Evolutionary conservation across 352 stramenopile species (phyloP).

Genomic region (Phytopythium mirpurense): DNA sequence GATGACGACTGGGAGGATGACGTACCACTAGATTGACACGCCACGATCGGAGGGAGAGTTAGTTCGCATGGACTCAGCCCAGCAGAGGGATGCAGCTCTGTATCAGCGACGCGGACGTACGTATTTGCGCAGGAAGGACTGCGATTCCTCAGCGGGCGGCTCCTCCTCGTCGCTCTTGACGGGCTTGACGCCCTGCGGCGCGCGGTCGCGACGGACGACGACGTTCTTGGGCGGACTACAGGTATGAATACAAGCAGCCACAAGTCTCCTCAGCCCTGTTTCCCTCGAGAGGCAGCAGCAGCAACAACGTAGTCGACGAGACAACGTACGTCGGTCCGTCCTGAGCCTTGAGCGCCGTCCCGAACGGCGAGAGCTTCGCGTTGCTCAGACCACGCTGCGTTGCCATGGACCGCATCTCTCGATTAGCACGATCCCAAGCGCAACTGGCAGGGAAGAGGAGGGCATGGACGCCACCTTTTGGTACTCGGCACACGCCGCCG

Average conservation of each 20-base stretch:
- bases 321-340: slow-evolving; percentile 59
- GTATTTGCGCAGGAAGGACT: slow-evolving; percentile 83
- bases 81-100: too few relatives aligned
- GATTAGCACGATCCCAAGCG: neutral
- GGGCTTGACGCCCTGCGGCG: slow-evolving; percentile 66
- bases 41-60: slow-evolving; percentile 9
- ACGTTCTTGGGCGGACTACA: slow-evolving; percentile 61
- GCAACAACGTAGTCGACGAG: neutral
- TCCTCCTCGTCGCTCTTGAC: slow-evolving; percentile 64
- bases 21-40: slow-evolving; percentile 65
- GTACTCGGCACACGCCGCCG: slow-evolving; percentile 37
- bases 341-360: slow-evolving; percentile 52
- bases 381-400: slow-evolving; percentile 44
- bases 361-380: slow-evolving; percentile 51
- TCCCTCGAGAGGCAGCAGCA: too few relatives aligned
- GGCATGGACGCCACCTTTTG: slow-evolving; percentile 26
- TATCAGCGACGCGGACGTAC: slow-evolving; percentile 34
- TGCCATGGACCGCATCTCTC: too few relatives aligned
- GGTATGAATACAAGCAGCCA: too few relatives aligned
- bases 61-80: too few relatives aligned
- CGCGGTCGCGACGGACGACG: slow-evolving; percentile 47
- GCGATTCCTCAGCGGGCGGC: slow-evolving; percentile 50
- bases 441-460: neutral
- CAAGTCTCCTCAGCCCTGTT: too few relatives aligned
- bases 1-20: slow-evolving; percentile 73